Evolutionary conservation across 345 rosid genomes (phyloP).

Genomic region (Stellera chamaejasme): DNA sequence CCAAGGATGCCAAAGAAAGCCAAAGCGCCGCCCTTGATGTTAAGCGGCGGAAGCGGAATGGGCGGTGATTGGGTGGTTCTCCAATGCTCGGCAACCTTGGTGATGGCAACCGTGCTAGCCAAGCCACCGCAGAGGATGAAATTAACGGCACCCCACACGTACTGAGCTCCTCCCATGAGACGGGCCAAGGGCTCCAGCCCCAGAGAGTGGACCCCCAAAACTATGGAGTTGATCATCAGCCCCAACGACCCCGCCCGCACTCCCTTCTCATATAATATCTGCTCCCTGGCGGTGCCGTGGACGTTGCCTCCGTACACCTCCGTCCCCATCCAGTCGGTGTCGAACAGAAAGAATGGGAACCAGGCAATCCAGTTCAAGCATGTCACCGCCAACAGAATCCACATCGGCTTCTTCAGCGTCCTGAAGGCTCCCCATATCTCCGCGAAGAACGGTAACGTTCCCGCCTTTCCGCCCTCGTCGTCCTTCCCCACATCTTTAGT

Average conservation of each 20-base stretch:
- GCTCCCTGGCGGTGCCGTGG: constrained; percentile 13
- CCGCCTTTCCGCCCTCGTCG: not conserved
- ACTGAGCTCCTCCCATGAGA: constrained; percentile 41
- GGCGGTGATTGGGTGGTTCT: constrained; percentile 1
- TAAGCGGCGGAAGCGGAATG: constrained; percentile 27
- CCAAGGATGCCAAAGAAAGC: constrained; percentile 62
- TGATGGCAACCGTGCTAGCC: constrained; percentile 48
- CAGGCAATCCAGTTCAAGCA: constrained; percentile 78
- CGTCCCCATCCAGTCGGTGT: constrained; percentile 86
- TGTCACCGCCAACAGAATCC: constrained; percentile 62
- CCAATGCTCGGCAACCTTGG: constrained; percentile 60
- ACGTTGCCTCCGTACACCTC: constrained; percentile 75
- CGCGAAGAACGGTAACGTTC: constrained; percentile 20
- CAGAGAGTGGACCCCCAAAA: constrained; percentile 55
- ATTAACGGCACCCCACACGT: constrained; percentile 70
- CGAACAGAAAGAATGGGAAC: constrained; percentile 74
- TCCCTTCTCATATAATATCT: constrained; percentile 40
- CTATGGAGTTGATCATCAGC: constrained; percentile 60
- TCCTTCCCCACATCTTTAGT: constrained; percentile 22
- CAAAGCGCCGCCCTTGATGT: constrained; percentile 51
- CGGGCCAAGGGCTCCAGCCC: constrained; percentile 40
- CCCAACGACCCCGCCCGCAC: constrained; percentile 76
- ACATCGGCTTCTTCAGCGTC: constrained; percentile 43
- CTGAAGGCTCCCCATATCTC: constrained; percentile 37
- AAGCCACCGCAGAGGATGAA: constrained; percentile 53